Evolutionary conservation across 768 basidiomycete genomes (phyloP).

Genomic region (Daedaleopsis nitida): DNA sequence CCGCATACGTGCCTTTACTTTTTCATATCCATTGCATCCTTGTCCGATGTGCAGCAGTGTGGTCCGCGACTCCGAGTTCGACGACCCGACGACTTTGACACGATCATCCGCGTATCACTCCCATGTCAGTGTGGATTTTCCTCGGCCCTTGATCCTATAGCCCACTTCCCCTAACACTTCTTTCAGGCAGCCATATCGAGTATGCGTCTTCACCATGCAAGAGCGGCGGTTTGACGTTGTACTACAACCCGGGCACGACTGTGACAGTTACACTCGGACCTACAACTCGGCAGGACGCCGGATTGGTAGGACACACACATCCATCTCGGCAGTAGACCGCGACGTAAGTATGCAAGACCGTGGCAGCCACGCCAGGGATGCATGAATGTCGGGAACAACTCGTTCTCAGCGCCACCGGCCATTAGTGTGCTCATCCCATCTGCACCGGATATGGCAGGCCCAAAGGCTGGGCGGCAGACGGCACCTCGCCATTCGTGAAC

Average conservation of each 20-base stretch:
- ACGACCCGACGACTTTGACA: too few relatives aligned
- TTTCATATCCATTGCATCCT: too few relatives aligned
- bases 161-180: not conserved
- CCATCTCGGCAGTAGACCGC: not conserved
- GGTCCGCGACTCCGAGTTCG: too few relatives aligned
- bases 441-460: conserved; percentile 11
- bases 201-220: not conserved
- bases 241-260: not conserved
- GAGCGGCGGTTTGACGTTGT: not conserved
- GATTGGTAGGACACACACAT: not conserved
- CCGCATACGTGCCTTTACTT: too few relatives aligned
- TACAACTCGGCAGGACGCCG: conserved; percentile 3
- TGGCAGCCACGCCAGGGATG: not conserved
- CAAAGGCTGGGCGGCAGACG: conserved; percentile 16
- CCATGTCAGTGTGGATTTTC: not conserved
- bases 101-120: too few relatives aligned
- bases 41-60: too few relatives aligned
- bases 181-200: not conserved
- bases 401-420: not conserved
- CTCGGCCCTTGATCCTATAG: not conserved
- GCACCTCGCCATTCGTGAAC: not conserved
- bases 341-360: not conserved
- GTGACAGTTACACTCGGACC: conserved; percentile 14
- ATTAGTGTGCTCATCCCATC: not conserved
- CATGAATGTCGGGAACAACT: not conserved